These are phyloP conservation scores for Ophiostoma sp. DNA, from an alignment of 2,329 filamentous ascomycete species.

Conservation along the genomic window DNA sequence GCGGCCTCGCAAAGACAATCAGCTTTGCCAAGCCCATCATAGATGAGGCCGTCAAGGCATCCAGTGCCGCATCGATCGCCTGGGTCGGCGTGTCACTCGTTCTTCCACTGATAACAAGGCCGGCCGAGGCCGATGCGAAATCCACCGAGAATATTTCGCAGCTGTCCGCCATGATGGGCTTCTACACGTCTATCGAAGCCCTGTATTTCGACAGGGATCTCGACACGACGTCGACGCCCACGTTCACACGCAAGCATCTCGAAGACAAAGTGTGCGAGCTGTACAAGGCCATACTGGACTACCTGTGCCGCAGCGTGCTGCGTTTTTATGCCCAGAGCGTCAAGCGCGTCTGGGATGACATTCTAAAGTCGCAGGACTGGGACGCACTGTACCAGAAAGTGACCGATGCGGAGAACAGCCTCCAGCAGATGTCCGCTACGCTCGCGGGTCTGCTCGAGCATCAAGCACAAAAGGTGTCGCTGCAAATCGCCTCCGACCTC, in stretches of 20 bases:
- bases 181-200: not conserved
- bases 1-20: not conserved
- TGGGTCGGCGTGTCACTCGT: not conserved
- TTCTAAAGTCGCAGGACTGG: not conserved
- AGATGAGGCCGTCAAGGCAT: not conserved
- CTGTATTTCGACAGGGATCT: not conserved
- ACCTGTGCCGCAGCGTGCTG: not conserved
- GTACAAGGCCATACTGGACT: not conserved
- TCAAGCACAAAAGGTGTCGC: no score
- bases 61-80: not conserved
- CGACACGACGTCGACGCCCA: not conserved
- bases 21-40: not conserved
- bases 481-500: no score
- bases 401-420: not conserved
- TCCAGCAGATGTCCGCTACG: not conserved
- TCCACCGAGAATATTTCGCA: not conserved
- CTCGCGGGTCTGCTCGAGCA: no score
- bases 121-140: not conserved
- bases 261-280: not conserved
- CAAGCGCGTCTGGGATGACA: not conserved
- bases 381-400: not conserved
- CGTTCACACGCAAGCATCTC: not conserved
- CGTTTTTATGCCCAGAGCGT: not conserved
- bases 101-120: not conserved
- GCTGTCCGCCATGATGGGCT: not conserved